Evolutionary conservation across 495 filamentous ascomycete genomes (phyloP), one percentile per base, ranked within the genome.

Genomic region (Rostrohypoxylon terebratum): DNA sequence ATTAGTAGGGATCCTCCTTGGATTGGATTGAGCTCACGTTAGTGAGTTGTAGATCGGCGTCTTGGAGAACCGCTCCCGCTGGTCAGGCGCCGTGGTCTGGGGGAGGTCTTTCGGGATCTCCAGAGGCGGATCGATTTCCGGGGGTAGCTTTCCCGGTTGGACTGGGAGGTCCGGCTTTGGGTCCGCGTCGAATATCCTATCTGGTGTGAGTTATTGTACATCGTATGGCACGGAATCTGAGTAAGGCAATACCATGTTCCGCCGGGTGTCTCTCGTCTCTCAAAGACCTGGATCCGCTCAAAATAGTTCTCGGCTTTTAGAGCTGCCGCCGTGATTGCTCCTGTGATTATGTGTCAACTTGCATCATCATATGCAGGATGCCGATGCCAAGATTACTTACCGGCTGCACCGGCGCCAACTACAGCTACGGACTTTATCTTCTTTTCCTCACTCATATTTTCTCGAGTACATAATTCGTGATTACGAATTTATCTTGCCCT

Each of bases 341-440:
- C 82, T 85, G 66, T 21, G 18, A 45, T 53, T 55, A 10, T 38
- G 6, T 45, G 33, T 73, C 23, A 73, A 50, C 44, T 25, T 25
- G 23, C 13, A 38, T 59, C n/a, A 1, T 23, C n/a, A 3, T 23
- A 21, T 9, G 23, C 50, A 9, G 16, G 23, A 28, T 5, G 9
- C 13, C 16, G 21, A 54, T 63, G 42, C 40, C 11, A 16, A 2
- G 48, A 40, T 81, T 81, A 83, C 81, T 31, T 80, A 85, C 83
- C 85, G 59, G 83, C 74, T 20, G 85, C 84, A 7, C 85, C 85
- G 1, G 85, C 85, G 3, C 85, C 85, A 47, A 87, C 84, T 40
- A 87, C 80, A 4, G 85, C 84, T 1, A 87, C 83, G 1, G 83
- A 85, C 62, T 79, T 84, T 68, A 85, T 81, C 50, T 66, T 68